Evolutionary conservation across 2,329 filamentous ascomycete genomes (phyloP).

Genomic region (Pseudogymnoascus sp.): DNA sequence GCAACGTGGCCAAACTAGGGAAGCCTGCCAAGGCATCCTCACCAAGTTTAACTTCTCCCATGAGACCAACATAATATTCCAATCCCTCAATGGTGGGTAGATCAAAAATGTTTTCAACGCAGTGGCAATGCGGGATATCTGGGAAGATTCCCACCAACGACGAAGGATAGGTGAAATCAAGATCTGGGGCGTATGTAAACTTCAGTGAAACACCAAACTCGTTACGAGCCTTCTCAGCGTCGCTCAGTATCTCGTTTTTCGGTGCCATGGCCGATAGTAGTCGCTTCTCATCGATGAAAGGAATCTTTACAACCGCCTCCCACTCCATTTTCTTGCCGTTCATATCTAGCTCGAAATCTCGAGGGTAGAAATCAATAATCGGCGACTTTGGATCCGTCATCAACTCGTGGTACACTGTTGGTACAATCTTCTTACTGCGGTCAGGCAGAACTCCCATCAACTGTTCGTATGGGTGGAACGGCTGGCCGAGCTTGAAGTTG

Average conservation of each 20-base stretch:
- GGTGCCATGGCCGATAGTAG: conserved; percentile 79
- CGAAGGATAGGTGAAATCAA: conserved; percentile 79
- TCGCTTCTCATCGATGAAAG: conserved; percentile 91
- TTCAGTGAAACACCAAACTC: conserved; percentile 88
- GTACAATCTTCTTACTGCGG: conserved; percentile 94
- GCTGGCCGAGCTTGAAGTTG: conserved; percentile 88
- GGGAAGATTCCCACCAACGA: conserved; percentile 86
- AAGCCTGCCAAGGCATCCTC: conserved; percentile 84
- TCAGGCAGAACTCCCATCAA: conserved; percentile 97
- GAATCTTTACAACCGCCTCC: conserved; percentile 98
- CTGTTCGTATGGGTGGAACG: conserved; percentile 91
- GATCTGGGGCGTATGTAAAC: conserved; percentile 74
- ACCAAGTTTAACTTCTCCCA: conserved; percentile 77
- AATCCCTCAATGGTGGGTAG: conserved; percentile 86
- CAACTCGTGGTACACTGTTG: conserved; percentile 74
- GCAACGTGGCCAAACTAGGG: conserved; percentile 78
- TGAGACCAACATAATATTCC: conserved; percentile 74
- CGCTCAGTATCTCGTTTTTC: conserved; percentile 69
- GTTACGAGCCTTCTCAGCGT: conserved; percentile 76
- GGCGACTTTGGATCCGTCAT: conserved; percentile 89
- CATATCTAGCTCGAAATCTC: conserved; percentile 97
- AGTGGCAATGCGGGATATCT: conserved; percentile 77
- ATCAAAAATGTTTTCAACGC: conserved; percentile 94
- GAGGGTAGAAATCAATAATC: conserved; percentile 95
- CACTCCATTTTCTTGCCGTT: conserved; percentile 99